phyloP scores from a whole-genome alignment of 495 filamentous ascomycete genomes.

The Hypomontagnella submonticulosa region DNA sequence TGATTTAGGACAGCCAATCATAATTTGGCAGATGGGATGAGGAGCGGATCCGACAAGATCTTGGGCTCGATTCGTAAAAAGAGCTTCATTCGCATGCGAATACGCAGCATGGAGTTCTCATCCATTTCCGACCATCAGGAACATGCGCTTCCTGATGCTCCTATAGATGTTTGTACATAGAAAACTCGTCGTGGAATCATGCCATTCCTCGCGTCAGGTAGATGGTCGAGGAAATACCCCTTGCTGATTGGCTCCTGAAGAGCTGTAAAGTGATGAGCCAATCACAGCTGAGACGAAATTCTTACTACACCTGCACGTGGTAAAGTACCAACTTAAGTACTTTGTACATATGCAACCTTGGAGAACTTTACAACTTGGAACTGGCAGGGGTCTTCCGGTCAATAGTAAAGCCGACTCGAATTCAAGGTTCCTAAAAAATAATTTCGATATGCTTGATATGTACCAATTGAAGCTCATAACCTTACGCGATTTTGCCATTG shows the following conservation, averaged over 20 bases:
- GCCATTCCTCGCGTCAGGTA: neutral
- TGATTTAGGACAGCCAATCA: constrained; percentile 44
- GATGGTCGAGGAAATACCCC: neutral
- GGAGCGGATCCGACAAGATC: constrained; percentile 1
- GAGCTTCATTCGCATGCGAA: constrained; percentile 10
- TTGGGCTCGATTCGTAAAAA: constrained; percentile 23
- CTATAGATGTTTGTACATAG: neutral
- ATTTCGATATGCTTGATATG: constrained; percentile 43
- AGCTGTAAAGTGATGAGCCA: constrained; percentile 1
- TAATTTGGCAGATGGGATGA: neutral
- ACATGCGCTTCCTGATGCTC: neutral
- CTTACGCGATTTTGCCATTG: constrained; percentile 12
- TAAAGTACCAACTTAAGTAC: no score
- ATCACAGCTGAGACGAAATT: constrained; percentile 11
- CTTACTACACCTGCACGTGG: no score
- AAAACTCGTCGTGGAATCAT: neutral
- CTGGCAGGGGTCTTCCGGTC: constrained; percentile 8
- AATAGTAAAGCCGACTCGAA: constrained; percentile 30
- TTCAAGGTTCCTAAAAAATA: constrained; percentile 32
- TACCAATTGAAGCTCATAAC: constrained; percentile 42
- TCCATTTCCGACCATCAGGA: neutral
- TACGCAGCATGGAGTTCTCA: constrained; percentile 5
- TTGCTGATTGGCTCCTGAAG: neutral
- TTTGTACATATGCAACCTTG: neutral
- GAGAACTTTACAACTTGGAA: no score